Evolutionary conservation across 2,329 filamentous ascomycete species (phyloP).

Genomic region (Biscogniauxia marginata): DNA sequence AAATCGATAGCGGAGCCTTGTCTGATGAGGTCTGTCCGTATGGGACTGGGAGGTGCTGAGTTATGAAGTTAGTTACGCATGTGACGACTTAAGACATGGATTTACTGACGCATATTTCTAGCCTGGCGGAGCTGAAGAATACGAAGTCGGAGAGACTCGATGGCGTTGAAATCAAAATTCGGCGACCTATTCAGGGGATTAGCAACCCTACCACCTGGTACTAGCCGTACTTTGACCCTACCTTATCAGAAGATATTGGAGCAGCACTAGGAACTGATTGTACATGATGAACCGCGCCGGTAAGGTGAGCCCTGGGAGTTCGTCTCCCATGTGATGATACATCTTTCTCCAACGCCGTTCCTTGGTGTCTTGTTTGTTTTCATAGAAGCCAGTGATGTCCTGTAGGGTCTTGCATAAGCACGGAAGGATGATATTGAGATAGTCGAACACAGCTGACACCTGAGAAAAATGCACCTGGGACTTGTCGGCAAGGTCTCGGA

Average conservation of each 20-base stretch:
- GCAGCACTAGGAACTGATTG: conserved; percentile 50
- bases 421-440: conserved; percentile 56
- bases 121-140: conserved; percentile 52
- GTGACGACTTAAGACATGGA: conserved; percentile 25
- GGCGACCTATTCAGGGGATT: conserved; percentile 39
- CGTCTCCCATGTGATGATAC: conserved; percentile 54
- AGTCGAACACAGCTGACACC: conserved; percentile 50
- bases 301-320: conserved; percentile 50
- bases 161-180: conserved; percentile 54
- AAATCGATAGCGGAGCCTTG: conserved; percentile 27
- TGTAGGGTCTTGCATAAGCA: conserved; percentile 51
- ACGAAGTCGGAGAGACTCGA: conserved; percentile 48
- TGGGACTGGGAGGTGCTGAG: conserved; percentile 27
- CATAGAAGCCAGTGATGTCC: conserved; percentile 52
- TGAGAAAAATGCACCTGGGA: conserved; percentile 51
- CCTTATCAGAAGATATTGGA: conserved; percentile 53
- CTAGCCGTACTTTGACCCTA: no score
- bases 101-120: conserved; percentile 50
- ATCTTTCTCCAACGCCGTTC: conserved; percentile 57
- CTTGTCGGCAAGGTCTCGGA: conserved; percentile 55
- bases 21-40: conserved; percentile 25
- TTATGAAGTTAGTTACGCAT: conserved; percentile 4
- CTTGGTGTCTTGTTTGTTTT: conserved; percentile 47
- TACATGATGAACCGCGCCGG: conserved; percentile 55
- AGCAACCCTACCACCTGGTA: conserved; percentile 3